phyloP scores from a whole-genome alignment of 129 eudicot species.

The Centella asiatica region DNA sequence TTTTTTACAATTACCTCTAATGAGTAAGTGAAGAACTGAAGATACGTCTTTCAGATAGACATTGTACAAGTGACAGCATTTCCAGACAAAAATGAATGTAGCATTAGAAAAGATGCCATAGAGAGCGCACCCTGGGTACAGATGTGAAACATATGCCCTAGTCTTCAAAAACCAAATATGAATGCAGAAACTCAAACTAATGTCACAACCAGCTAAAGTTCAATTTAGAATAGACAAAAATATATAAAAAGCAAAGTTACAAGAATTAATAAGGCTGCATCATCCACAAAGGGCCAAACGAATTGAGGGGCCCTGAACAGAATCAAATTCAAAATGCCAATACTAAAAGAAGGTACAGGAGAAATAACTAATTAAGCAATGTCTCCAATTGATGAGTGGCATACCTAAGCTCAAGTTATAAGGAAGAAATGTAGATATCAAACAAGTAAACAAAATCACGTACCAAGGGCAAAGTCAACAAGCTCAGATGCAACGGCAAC shows the following conservation, averaged over 20 bases:
- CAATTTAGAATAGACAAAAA: neutral
- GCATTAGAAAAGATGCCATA: too few relatives aligned
- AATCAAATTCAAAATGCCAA: neutral
- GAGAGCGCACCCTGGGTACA: too few relatives aligned
- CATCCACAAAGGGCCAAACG: neutral
- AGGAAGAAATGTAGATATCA: neutral
- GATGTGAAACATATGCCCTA: too few relatives aligned
- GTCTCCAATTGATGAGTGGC: neutral
- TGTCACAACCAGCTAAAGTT: neutral
- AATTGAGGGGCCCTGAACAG: neutral
- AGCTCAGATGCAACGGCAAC: slow-evolving; percentile 81
- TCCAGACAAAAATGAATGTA: too few relatives aligned
- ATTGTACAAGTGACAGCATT: too few relatives aligned
- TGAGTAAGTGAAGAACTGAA: too few relatives aligned
- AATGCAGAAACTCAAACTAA: neutral
- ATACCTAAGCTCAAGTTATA: neutral
- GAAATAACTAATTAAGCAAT: neutral
- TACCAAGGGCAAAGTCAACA: slow-evolving; percentile 92
- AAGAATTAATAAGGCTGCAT: neutral
- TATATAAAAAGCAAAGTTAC: neutral
- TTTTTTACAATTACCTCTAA: too few relatives aligned
- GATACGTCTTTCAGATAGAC: too few relatives aligned
- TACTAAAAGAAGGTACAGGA: neutral
- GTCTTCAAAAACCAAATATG: too few relatives aligned
- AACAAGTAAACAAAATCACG: neutral